Evolutionary conservation across 2,329 filamentous ascomycete species (phyloP), one percentile per base, ranked within the genome.

Genomic region (Raffaelea ambrosiae): DNA sequence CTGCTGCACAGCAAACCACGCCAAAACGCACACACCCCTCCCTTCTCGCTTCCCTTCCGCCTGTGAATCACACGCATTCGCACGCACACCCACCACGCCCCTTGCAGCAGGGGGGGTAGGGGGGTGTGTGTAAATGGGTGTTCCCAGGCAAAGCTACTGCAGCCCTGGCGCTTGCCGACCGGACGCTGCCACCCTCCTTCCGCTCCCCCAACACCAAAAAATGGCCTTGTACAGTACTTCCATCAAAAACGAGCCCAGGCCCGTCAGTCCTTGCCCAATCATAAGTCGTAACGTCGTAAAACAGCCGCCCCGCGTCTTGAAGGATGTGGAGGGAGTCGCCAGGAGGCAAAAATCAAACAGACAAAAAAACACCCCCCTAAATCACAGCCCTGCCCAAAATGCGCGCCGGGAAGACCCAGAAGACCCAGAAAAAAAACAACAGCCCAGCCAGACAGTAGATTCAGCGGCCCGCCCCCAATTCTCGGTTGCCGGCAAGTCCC

Each of bases 201-300:
- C 20, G 22, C 44, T 43, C 36, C 35, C 23, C 41, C 48, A 39
- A 40, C 23, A 43, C 44, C 36, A 19, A 50, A 48, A 29, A 52
- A 43, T 39, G 42, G 41, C 40, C 39, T 50, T 54, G 51, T 67
- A 68, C 68, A 65, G 68, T 74, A 68, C 66, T 67, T 71, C 68
- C 69, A 35, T 18, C 7, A 40, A 42, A 46, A 47, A 43, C 41
- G 44, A 64, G 49, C 53, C 57, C 58, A 62, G 59, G 59, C 59
- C 49, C 47, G 53, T 60, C 59, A 53, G 56, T 46, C 47, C 50
- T 59, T 58, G 56, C 67, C 74, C 74, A 78, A 77, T 78, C 73
- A 77, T 72, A 66, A 67, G 57, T 70, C 72, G 64, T 74, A 65
- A 66, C 56, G 60, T 67, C 66, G 63, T 72, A 63, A 67, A 69